A percentile compares a stretch with the other conserved stretches of the same genome.
Evolutionary conservation across 2,329 filamentous ascomycete genomes (phyloP).

Genomic region (Fusarium sacchari): DNA sequence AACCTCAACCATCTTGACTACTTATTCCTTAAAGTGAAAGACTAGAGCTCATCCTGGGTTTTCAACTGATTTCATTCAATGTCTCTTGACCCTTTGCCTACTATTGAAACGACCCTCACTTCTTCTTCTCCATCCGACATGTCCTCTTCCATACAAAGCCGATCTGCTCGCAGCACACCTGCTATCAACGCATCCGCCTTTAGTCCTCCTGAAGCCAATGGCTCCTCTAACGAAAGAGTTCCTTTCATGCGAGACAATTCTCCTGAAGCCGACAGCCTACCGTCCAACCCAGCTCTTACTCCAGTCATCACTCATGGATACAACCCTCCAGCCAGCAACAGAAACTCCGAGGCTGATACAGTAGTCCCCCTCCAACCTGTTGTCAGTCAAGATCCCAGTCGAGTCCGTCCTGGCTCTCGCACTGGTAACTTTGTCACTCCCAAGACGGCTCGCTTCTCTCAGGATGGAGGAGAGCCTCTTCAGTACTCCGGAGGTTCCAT

Average conservation of each 20-base stretch:
- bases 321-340: not conserved
- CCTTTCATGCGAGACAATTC: conserved; percentile 25
- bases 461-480: conserved; percentile 39
- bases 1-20: not conserved
- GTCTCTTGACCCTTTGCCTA: conserved; percentile 26
- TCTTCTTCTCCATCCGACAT: conserved; percentile 26
- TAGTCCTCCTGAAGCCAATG: conserved; percentile 30
- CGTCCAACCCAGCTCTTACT: conserved; percentile 7
- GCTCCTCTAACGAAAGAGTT: conserved; percentile 21
- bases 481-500: conserved; percentile 35
- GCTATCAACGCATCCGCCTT: conserved; percentile 30
- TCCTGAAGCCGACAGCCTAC: conserved; percentile 7
- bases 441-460: conserved; percentile 30
- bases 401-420: conserved; percentile 33
- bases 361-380: conserved; percentile 35
- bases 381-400: conserved; percentile 30
- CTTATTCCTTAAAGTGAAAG: conserved; percentile 2
- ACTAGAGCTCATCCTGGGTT: conserved; percentile 1
- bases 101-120: conserved; percentile 30
- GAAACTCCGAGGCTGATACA: conserved; percentile 32
- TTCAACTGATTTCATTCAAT: conserved; percentile 13
- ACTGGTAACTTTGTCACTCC: conserved; percentile 21
- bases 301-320: conserved; percentile 24
- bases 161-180: conserved; percentile 42
- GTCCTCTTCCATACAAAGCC: conserved; percentile 31